Conservation (phyloP, 768 basidiomycete genomes). For the Cystobasidium tubakii region DNA sequence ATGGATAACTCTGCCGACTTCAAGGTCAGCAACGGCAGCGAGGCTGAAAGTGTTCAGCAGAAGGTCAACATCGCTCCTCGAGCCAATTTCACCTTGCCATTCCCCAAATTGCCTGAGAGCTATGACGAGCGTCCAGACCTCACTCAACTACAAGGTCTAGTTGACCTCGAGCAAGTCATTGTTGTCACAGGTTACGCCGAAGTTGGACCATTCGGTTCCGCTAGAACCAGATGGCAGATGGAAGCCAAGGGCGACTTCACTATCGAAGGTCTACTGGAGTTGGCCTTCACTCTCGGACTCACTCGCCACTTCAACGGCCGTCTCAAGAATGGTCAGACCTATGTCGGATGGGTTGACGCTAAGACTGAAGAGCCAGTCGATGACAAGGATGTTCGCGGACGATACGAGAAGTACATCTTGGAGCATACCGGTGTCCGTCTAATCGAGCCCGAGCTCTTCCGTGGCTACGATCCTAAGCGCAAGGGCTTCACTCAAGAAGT, state of each 20-base stretch:
- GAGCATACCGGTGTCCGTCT: conserved; percentile 85
- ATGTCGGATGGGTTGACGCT: conserved; percentile 97
- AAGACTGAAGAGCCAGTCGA: conserved; percentile 90
- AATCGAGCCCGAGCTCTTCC: conserved; percentile 95
- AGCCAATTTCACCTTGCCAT: conserved; percentile 95
- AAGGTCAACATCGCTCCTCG: conserved; percentile 88
- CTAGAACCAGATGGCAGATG: conserved; percentile 99
- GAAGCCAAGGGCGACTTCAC: conserved; percentile 95
- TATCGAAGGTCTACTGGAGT: conserved; percentile 95
- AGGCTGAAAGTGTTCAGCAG: conserved; percentile 86
- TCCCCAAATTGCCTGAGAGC: conserved; percentile 61
- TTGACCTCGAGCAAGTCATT: conserved; percentile 91
- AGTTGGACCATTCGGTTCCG: conserved; percentile 96
- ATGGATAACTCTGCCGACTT: conserved; percentile 94
- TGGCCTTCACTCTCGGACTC: conserved; percentile 99
- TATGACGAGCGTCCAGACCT: conserved; percentile 62
- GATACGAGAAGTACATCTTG: conserved; percentile 90
- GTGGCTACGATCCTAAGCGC: conserved; percentile 93
- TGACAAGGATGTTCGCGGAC: conserved; percentile 90
- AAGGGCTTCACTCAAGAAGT: conserved; percentile 97
- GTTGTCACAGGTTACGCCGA: conserved; percentile 96
- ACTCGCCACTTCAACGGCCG: conserved; percentile 99
- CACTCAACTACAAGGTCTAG: conserved; percentile 70
- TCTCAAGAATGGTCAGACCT: conserved; percentile 79
- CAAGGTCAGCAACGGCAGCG: conserved; percentile 78